phyloP scores from a whole-genome alignment of 1,284 basidiomycete genomes.

The Pseudozyma thailandica region DNA sequence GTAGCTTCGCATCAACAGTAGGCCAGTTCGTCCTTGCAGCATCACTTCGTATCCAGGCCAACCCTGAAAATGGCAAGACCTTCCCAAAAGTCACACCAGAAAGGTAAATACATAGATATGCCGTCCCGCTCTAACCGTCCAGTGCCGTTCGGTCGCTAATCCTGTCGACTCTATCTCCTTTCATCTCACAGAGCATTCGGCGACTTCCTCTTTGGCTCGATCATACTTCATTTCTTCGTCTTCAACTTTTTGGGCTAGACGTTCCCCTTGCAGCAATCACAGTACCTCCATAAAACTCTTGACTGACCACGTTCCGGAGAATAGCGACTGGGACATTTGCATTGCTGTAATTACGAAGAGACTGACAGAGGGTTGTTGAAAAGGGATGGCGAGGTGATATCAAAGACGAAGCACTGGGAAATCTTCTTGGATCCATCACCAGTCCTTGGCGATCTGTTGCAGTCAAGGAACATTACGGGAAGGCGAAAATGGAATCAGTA shows the following conservation, averaged over 20 bases:
- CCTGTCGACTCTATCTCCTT: not conserved
- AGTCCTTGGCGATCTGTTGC: conserved; percentile 55
- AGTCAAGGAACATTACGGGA: not conserved
- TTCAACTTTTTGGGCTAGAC: conserved; percentile 89
- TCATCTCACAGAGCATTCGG: conserved; percentile 74
- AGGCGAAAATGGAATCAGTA: not conserved
- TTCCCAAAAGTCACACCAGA: conserved; percentile 81
- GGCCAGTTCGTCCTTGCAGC: conserved; percentile 97
- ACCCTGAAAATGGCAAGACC: conserved; percentile 78
- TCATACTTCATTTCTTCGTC: conserved; percentile 97
- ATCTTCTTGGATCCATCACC: conserved; percentile 20
- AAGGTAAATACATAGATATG: conserved; percentile 73
- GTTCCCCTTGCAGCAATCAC: not conserved
- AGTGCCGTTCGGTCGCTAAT: not conserved
- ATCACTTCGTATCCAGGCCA: conserved; percentile 89
- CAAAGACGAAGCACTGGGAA: not conserved
- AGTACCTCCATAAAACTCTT: not conserved
- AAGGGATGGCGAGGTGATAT: no score
- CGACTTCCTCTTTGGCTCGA: conserved; percentile 91
- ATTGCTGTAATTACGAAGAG: conserved; percentile 13
- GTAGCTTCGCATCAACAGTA: conserved; percentile 88
- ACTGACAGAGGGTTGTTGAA: not conserved
- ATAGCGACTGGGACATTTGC: conserved; percentile 13
- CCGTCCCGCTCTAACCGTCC: not conserved
- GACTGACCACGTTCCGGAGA: not conserved